Evolutionary conservation across 2,329 filamentous ascomycete genomes (phyloP).

Genomic region (Monosporascus sp.): DNA sequence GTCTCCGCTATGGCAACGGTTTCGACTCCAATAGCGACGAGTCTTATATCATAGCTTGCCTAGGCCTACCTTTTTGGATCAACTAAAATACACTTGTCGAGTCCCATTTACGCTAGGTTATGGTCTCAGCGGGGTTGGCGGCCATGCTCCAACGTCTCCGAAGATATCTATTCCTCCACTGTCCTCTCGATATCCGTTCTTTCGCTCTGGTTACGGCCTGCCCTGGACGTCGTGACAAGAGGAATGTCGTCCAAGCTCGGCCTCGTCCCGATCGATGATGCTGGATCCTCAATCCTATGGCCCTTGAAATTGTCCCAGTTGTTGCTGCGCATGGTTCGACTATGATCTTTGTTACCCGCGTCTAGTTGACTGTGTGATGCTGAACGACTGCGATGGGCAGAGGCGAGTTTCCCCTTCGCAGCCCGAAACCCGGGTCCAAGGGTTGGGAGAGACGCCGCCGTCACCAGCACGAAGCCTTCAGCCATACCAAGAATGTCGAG

Average conservation of each 20-base stretch:
- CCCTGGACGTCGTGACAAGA: constrained; percentile 5
- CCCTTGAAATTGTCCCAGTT: constrained; percentile 5
- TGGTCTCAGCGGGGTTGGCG: too few relatives aligned
- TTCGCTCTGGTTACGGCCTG: not conserved
- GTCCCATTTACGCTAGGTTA: too few relatives aligned
- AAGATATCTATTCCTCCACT: constrained; percentile 7
- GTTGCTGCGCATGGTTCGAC: constrained; percentile 4
- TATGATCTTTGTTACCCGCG: not conserved
- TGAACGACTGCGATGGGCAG: not conserved
- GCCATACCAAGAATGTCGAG: constrained; percentile 22
- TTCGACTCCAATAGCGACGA: too few relatives aligned
- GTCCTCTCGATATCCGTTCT: constrained; percentile 8
- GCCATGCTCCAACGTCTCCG: constrained; percentile 1
- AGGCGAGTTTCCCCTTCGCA: constrained; percentile 10
- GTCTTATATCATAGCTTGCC: too few relatives aligned
- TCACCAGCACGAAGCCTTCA: constrained; percentile 18
- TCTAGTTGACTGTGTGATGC: too few relatives aligned
- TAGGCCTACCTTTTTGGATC: too few relatives aligned
- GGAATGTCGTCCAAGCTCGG: constrained; percentile 13
- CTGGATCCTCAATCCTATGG: not conserved
- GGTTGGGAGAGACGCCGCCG: constrained; percentile 15
- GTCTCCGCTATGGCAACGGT: too few relatives aligned
- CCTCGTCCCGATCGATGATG: constrained; percentile 1
- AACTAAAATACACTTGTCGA: too few relatives aligned
- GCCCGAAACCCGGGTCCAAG: constrained; percentile 14